Percentiles rank a stretch among this genome's conserved stretches.
phyloP scores from a whole-genome alignment of 2,329 filamentous ascomycete species.

The Neonectria ditissima region DNA sequence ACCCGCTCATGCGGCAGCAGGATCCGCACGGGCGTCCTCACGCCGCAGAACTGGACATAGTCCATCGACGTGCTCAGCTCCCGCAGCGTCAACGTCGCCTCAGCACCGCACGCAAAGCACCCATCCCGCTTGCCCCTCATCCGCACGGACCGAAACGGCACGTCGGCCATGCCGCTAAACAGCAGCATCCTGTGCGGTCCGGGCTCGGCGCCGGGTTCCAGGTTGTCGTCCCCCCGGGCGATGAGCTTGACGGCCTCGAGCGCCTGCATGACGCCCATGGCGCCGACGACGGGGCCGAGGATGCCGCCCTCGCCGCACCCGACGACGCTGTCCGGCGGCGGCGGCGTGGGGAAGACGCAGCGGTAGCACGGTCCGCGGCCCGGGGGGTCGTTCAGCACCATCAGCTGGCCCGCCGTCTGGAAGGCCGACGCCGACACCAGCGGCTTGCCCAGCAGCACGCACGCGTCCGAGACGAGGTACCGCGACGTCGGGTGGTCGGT shows the following conservation, averaged over 20 bases:
- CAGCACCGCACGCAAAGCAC: conserved; percentile 81
- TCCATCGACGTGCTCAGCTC: conserved; percentile 75
- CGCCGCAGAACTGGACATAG: conserved; percentile 89
- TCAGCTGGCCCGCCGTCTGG: conserved; percentile 88
- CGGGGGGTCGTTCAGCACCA: conserved; percentile 86
- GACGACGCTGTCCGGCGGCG: conserved; percentile 83
- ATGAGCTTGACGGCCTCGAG: conserved; percentile 90
- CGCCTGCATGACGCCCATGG: conserved; percentile 93
- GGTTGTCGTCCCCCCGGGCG: conserved; percentile 54
- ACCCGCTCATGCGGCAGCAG: conserved; percentile 76
- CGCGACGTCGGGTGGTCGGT: conserved; percentile 93
- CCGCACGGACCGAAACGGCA: conserved; percentile 77
- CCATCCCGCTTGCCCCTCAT: conserved; percentile 76
- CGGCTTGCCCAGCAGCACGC: conserved; percentile 81
- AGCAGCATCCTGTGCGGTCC: conserved; percentile 56
- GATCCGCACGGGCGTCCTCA: conserved; percentile 63
- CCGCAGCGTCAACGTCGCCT: conserved; percentile 69
- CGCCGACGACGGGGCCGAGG: conserved; percentile 89
- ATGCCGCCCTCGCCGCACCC: conserved; percentile 95
- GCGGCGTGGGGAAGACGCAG: conserved; percentile 90
- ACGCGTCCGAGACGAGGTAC: conserved; percentile 92
- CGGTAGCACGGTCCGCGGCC: conserved; percentile 87
- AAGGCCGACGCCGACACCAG: conserved; percentile 92
- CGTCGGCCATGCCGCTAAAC: conserved; percentile 58
- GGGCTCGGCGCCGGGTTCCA: conserved; percentile 35